phyloP scores from a whole-genome alignment of 2,329 filamentous ascomycete species.

The Cladophialophora psammophila region DNA sequence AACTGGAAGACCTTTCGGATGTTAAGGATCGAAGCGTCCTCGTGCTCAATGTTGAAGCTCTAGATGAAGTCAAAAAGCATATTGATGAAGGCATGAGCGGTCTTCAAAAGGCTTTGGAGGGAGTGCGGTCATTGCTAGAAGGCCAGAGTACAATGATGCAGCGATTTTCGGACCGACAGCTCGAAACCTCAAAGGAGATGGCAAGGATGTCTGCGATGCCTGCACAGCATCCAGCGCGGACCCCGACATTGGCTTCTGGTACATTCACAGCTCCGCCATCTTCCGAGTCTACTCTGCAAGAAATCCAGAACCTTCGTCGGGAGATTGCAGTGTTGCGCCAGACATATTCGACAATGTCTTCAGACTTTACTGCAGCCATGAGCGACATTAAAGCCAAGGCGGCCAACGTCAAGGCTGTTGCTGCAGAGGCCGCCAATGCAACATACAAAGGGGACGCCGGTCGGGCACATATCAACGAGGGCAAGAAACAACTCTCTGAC shows the following conservation, averaged over 20 bases:
- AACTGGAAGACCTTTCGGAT: constrained; percentile 89
- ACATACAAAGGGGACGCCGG: constrained; percentile 79
- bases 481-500: constrained; percentile 83
- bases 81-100: constrained; percentile 90
- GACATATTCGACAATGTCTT: constrained; percentile 89
- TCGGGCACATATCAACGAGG: constrained; percentile 81
- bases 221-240: constrained; percentile 43
- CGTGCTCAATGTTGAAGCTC: constrained; percentile 89
- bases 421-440: constrained; percentile 74
- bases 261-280: constrained; percentile 42
- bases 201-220: constrained; percentile 67
- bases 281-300: constrained; percentile 67
- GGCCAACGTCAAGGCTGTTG: constrained; percentile 76
- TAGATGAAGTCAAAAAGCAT: constrained; percentile 96
- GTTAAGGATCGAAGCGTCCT: constrained; percentile 94
- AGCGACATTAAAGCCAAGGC: constrained; percentile 81
- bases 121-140: constrained; percentile 81
- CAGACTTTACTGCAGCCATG: constrained; percentile 90
- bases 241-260: constrained; percentile 46
- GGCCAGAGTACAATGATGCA: constrained; percentile 84
- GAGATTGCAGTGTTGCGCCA: constrained; percentile 92
- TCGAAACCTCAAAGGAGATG: constrained; percentile 88
- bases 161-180: constrained; percentile 86
- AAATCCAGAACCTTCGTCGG: constrained; percentile 81
- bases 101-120: constrained; percentile 82